Evolutionary conservation across 805 yeast species (phyloP).

Genomic region (Zygosaccharomyces siamensis): DNA sequence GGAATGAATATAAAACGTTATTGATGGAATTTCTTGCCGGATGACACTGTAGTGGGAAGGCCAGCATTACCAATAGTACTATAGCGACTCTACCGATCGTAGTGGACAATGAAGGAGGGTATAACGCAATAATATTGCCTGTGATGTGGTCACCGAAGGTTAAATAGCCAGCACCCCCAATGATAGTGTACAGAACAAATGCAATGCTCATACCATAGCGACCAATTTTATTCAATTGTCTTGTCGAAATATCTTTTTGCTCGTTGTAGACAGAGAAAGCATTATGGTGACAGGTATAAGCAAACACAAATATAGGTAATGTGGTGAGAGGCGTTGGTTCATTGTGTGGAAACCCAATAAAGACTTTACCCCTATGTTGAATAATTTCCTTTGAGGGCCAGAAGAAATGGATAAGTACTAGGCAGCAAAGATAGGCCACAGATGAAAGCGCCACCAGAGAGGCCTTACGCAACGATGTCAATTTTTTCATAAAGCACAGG

Average conservation of each 20-base stretch:
- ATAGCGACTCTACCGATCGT: conserved; percentile 78
- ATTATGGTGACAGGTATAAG: conserved; percentile 94
- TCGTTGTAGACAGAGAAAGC: conserved; percentile 88
- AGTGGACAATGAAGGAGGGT: conserved; percentile 58
- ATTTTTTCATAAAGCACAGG: conserved; percentile 64
- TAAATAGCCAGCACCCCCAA: conserved; percentile 78
- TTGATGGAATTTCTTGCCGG: conserved; percentile 82
- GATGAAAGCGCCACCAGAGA: conserved; percentile 78
- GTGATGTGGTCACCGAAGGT: conserved; percentile 78
- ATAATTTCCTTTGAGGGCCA: conserved; percentile 24
- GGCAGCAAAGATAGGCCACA: conserved; percentile 66
- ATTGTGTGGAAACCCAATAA: conserved; percentile 44
- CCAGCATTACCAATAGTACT: conserved; percentile 70
- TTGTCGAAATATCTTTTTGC: conserved; percentile 50
- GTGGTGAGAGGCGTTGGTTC: conserved; percentile 54
- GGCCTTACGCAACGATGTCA: conserved; percentile 82
- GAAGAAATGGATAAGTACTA: conserved; percentile 69
- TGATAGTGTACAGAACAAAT: conserved; percentile 54
- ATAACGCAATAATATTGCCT: conserved; percentile 78
- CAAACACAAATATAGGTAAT: conserved; percentile 89
- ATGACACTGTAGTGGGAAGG: conserved; percentile 87
- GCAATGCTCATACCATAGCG: conserved; percentile 55
- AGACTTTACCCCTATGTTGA: conserved; percentile 45
- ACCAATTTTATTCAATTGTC: conserved; percentile 45
- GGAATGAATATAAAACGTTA: conserved; percentile 56